phyloP scores from a whole-genome alignment of 805 yeast genomes.

The Saccharomycopsis synnaedendra region DNA sequence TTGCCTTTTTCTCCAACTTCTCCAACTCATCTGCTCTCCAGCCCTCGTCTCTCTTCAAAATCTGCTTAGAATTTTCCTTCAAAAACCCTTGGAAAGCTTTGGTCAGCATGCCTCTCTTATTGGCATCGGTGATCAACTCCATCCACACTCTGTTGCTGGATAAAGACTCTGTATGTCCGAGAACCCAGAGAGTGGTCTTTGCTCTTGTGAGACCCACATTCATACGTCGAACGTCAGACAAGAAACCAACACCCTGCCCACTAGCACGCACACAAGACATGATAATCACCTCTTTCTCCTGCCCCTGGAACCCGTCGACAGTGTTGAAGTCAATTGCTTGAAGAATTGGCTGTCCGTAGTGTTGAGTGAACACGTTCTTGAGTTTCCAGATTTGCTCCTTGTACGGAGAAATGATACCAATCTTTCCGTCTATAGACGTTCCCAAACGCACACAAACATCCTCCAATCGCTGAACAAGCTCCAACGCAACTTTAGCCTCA shows the following conservation, averaged over 20 bases:
- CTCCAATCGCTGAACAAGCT: conserved; percentile 47
- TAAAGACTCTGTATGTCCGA: conserved; percentile 70
- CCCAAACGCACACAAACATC: conserved; percentile 30
- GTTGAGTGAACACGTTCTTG: conserved; percentile 41
- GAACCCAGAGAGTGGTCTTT: conserved; percentile 79
- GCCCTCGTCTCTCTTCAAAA: neutral
- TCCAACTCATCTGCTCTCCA: neutral
- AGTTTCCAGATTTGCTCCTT: conserved; percentile 69
- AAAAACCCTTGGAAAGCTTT: conserved; percentile 15
- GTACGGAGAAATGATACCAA: conserved; percentile 92
- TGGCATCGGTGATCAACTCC: conserved; percentile 56
- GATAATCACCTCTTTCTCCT: conserved; percentile 87
- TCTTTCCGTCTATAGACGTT: conserved; percentile 49
- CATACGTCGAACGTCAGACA: conserved; percentile 89
- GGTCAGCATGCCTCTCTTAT: conserved; percentile 26
- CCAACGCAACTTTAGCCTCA: conserved; percentile 69
- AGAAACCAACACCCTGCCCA: conserved; percentile 67
- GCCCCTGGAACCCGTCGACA: conserved; percentile 97
- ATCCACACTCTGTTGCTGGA: conserved; percentile 61
- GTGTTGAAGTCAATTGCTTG: conserved; percentile 80
- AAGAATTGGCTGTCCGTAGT: conserved; percentile 52
- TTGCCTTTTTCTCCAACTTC: neutral
- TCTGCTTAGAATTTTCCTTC: neutral
- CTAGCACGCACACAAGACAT: conserved; percentile 95
- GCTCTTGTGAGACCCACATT: conserved; percentile 96